Conservation (phyloP, 1,284 basidiomycete genomes). For the Naganishia albida region DNA sequence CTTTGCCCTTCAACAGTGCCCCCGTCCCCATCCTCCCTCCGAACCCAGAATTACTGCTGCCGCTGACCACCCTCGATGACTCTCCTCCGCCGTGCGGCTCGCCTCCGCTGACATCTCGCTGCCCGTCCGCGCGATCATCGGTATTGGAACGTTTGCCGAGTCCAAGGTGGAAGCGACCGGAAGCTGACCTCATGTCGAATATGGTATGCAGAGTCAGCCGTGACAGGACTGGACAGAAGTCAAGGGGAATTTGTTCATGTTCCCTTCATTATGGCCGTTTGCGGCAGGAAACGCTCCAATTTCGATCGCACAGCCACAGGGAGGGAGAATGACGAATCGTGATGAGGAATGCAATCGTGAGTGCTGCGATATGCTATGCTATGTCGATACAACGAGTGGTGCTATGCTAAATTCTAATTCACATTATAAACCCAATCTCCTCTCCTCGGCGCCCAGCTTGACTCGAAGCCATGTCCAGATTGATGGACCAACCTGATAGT, state of each 20-base stretch:
- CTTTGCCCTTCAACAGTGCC: constrained; percentile 31
- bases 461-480: constrained; percentile 41
- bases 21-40: constrained; percentile 26
- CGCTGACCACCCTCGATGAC: constrained; percentile 23
- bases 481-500: constrained; percentile 46
- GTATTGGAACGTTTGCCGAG: constrained; percentile 29
- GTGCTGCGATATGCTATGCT: background rate
- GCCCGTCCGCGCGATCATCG: constrained; percentile 17
- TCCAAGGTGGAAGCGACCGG: constrained; percentile 32
- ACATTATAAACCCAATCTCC: constrained; percentile 9
- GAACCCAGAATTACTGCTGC: constrained; percentile 17
- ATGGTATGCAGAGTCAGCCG: background rate
- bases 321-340: background rate
- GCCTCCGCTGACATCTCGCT: constrained; percentile 13
- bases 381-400: constrained; percentile 1
- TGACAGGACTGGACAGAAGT: background rate
- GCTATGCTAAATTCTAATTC: background rate
- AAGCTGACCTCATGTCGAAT: constrained; percentile 31
- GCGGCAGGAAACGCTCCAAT: background rate
- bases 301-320: background rate
- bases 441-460: constrained; percentile 39
- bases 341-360: background rate
- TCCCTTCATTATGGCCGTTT: background rate
- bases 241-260: background rate
- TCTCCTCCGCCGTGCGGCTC: background rate